Evolutionary conservation across 2,329 filamentous ascomycete genomes (phyloP), one percentile per base, ranked within the genome.

Genomic region (Aspergillus alliaceus): DNA sequence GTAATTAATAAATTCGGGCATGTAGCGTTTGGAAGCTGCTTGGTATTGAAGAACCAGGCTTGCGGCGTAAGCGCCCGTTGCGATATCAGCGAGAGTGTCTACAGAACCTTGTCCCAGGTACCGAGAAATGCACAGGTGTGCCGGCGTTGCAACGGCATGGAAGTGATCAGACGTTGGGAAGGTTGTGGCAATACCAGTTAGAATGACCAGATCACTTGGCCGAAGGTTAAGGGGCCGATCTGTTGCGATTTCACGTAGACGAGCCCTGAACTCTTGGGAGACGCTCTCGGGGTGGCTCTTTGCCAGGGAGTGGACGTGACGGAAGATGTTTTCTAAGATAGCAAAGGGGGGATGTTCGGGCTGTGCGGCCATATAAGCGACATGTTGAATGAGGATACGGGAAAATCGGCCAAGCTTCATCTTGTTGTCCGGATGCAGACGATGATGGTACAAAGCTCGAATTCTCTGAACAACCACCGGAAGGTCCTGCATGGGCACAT

Each of bases 81-180:
- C 84, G 59, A 90, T 84, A 64, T 95, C 90, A 7, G 82, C 77
- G 4, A 91, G 74, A 7, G 78, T 80, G 42, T 84, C 80, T 0
- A 91, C 86, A 0, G 88, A 81, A 55, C 87, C 91, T 65, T 96
- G 86, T 1, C 89, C 91, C 25, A 99, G 82, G 75, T 90, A 97
- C 54, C 91, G 86, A 12, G 84, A 85, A 74, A 98, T 90, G n/a
- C 88, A 84, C 5, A 97, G 85, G 75, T 91, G 89, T 0, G 93
- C 90, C 2, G 95, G 95, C 1, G 95, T 99, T 39, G 91, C 89
- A 34, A 98, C 91, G 66, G 95, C 89, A 68, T 99, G 95, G 75
- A 98, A 99, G 75, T 98, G 93, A 75, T 99, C 95, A 0, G 93
- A 97, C 0, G 95, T 96, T 4, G 95, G 93, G 69, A 96, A 99